Percentiles rank a stretch among this genome's conserved stretches.
Evolutionary conservation across 1,139 yeast species (phyloP).

Genomic region (Scheffersomyces segobiensis): DNA sequence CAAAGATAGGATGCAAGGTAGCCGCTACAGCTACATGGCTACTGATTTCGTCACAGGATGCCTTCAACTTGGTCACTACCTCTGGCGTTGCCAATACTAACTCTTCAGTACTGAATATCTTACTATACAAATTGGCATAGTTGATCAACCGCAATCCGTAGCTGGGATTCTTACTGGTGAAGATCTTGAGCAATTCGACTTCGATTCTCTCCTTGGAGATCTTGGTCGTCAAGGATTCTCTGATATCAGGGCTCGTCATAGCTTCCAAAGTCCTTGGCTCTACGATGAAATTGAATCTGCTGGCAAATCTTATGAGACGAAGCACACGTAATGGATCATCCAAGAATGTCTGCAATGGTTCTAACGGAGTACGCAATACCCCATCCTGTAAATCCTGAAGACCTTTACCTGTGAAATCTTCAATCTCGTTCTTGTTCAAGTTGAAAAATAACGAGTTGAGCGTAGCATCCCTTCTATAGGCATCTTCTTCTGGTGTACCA

Average conservation of each 20-base stretch:
- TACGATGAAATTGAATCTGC: conserved; percentile 69
- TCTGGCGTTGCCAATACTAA: conserved; percentile 6
- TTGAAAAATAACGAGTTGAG: conserved; percentile 89
- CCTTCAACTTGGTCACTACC: conserved; percentile 8
- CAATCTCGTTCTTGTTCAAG: conserved; percentile 63
- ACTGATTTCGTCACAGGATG: conserved; percentile 5
- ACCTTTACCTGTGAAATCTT: conserved; percentile 82
- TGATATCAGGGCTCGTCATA: conserved; percentile 64
- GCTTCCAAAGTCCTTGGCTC: conserved; percentile 61
- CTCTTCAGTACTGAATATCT: conserved; percentile 55
- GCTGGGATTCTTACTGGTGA: conserved; percentile 61
- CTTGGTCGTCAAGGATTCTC: conserved; percentile 61
- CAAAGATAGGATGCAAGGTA: conserved; percentile 20
- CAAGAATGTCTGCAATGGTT: conserved; percentile 77
- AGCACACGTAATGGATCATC: conserved; percentile 93
- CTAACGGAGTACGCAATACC: conserved; percentile 81
- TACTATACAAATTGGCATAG: conserved; percentile 52
- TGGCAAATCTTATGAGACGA: conserved; percentile 81
- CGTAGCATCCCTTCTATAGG: conserved; percentile 91
- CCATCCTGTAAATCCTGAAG: conserved; percentile 69
- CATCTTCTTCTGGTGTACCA: conserved; percentile 93
- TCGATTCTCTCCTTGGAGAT: conserved; percentile 93
- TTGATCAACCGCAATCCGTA: conserved; percentile 65
- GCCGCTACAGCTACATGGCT: conserved; percentile 23
- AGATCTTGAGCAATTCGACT: conserved; percentile 74